Percentiles rank a stretch among this genome's conserved stretches.
phyloP scores from a whole-genome alignment of 495 filamentous ascomycete genomes.

The Trichoderma orchidacearum region DNA sequence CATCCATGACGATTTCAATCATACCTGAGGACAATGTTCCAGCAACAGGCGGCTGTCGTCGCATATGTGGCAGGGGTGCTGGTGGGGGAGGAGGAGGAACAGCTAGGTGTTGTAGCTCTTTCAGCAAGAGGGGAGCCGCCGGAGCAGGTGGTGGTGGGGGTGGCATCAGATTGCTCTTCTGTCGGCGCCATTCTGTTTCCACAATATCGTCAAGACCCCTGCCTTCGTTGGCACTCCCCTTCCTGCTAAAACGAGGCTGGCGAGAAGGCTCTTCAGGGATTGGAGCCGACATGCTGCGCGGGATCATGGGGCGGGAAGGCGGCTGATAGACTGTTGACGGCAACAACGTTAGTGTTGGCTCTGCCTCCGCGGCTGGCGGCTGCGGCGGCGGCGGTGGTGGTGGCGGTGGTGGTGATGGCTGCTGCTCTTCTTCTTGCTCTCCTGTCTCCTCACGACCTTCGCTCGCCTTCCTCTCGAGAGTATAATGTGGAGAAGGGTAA shows the following conservation, averaged over 20 bases:
- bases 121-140: conserved; percentile 38
- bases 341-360: conserved; percentile 26
- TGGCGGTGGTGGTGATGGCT: background rate
- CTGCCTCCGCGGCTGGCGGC: conserved; percentile 7
- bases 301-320: conserved; percentile 37
- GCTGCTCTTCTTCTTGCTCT: conserved; percentile 5
- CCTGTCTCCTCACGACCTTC: background rate
- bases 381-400: background rate
- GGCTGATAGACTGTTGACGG: conserved; percentile 54
- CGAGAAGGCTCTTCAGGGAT: conserved; percentile 38
- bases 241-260: conserved; percentile 6
- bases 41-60: conserved; percentile 14
- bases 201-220: conserved; percentile 51
- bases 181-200: conserved; percentile 22
- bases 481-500: conserved; percentile 8
- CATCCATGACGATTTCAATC: conserved; percentile 64
- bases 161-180: conserved; percentile 29
- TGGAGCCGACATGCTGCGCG: conserved; percentile 62
- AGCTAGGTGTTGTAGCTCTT: conserved; percentile 75
- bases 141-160: conserved; percentile 31
- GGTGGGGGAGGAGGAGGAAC: conserved; percentile 53
- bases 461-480: background rate
- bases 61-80: conserved; percentile 33
- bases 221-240: conserved; percentile 24
- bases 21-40: conserved; percentile 36